A percentile compares a stretch with the other conserved stretches of the same genome.
Evolutionary conservation across 2,329 filamentous ascomycete species (phyloP).

Genomic region (Cladophialophora immunda): DNA sequence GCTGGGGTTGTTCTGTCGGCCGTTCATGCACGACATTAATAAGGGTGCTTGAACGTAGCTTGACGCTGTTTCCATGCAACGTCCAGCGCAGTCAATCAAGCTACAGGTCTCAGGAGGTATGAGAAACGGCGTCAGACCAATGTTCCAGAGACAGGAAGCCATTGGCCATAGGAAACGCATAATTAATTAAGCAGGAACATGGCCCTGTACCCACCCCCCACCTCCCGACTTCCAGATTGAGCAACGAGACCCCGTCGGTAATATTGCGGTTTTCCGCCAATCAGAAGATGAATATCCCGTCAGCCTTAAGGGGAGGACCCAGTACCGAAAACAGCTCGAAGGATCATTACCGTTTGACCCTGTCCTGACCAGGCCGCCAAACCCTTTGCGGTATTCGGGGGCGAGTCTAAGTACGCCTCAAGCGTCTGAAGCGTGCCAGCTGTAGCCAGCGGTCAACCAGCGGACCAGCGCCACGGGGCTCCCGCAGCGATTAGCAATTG

Average conservation of each 20-base stretch:
- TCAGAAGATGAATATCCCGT: constrained; percentile 22
- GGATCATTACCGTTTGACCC: constrained; percentile 28
- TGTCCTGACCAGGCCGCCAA: neutral
- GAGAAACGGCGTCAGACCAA: constrained; percentile 5
- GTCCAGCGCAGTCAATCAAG: neutral
- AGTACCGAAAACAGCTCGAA: constrained; percentile 16
- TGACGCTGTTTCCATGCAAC: neutral
- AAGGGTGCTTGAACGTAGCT: neutral
- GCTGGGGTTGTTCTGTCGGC: neutral
- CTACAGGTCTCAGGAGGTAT: neutral
- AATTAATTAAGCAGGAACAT: constrained; percentile 18
- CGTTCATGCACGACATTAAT: neutral
- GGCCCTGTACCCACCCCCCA: neutral
- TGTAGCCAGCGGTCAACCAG: constrained; percentile 13
- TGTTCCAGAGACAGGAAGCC: neutral
- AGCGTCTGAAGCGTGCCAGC: constrained; percentile 4
- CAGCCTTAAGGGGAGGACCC: constrained; percentile 30
- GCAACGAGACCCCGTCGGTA: constrained; percentile 13
- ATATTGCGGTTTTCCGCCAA: constrained; percentile 27
- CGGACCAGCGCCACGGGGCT: constrained; percentile 13
- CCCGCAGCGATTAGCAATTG: constrained; percentile 9
- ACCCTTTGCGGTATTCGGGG: constrained; percentile 18
- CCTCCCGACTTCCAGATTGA: constrained; percentile 26
- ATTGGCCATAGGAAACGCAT: constrained; percentile 8
- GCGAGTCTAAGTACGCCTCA: constrained; percentile 22